Evolutionary conservation across 1,284 basidiomycete genomes (phyloP).

Genomic region (Crepidotus sp.): DNA sequence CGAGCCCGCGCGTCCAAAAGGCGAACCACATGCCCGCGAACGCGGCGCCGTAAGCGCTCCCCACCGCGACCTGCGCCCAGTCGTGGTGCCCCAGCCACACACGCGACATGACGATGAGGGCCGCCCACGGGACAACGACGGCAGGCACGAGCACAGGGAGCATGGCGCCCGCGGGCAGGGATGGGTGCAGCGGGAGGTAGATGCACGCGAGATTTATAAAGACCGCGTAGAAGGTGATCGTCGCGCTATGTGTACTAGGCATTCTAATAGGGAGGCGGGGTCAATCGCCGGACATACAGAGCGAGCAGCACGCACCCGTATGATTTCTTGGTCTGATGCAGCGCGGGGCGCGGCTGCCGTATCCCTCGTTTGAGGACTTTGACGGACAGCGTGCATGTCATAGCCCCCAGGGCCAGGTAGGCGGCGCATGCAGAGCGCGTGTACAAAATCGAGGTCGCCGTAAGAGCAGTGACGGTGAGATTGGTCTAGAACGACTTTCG

Average conservation of each 20-base stretch:
- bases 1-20: conserved; percentile 41
- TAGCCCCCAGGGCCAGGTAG: conserved; percentile 62
- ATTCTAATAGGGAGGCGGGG: conserved; percentile 48
- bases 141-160: conserved; percentile 35
- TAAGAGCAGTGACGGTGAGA: conserved; percentile 46
- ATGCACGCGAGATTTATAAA: conserved; percentile 57
- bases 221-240: conserved; percentile 61
- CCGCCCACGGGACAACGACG: conserved; percentile 46
- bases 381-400: conserved; percentile 53
- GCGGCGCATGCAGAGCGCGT: conserved; percentile 60
- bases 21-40: conserved; percentile 55
- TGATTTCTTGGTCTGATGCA: conserved; percentile 38
- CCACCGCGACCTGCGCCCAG: conserved; percentile 63
- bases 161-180: conserved; percentile 22
- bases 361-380: conserved; percentile 63
- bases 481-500: conserved; percentile 27
- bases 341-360: conserved; percentile 62
- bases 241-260: conserved; percentile 83
- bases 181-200: conserved; percentile 41
- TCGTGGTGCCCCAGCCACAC: conserved; percentile 81
- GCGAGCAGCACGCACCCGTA: conserved; percentile 46
- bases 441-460: conserved; percentile 49
- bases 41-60: conserved; percentile 47
- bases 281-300: background rate
- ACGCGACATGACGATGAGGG: conserved; percentile 54